These are phyloP conservation scores for Phytopythium chamaehyphon DNA, from an alignment of 352 stramenopile genomes.

Conservation along the genomic window DNA sequence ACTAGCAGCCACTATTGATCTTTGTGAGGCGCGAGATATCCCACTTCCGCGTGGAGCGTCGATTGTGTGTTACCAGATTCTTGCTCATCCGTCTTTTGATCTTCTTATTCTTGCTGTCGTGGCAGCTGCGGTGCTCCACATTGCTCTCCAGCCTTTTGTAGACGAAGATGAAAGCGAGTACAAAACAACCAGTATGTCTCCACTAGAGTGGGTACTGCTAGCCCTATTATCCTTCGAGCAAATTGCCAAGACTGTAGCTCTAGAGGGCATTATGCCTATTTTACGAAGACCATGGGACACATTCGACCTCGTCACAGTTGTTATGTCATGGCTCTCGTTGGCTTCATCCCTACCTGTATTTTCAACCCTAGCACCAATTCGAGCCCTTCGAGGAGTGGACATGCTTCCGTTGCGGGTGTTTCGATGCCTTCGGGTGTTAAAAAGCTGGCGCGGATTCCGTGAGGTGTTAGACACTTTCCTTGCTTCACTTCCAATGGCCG, in stretches of 20 bases:
- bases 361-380: background rate
- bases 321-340: slow-evolving; percentile 60
- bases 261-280: slow-evolving; percentile 60
- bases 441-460: slow-evolving; percentile 71
- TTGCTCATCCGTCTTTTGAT: slow-evolving; percentile 71
- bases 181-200: slow-evolving; percentile 46
- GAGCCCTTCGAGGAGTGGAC: slow-evolving; percentile 53
- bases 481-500: slow-evolving; percentile 61
- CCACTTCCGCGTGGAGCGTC: slow-evolving; percentile 36
- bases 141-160: slow-evolving; percentile 62
- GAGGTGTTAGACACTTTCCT: slow-evolving; percentile 80
- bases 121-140: slow-evolving; percentile 58
- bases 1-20: slow-evolving; percentile 36
- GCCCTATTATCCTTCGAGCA: slow-evolving; percentile 69
- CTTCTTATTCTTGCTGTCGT: slow-evolving; percentile 65
- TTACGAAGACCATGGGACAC: slow-evolving; percentile 64
- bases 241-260: slow-evolving; percentile 47
- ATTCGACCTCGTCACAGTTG: slow-evolving; percentile 60
- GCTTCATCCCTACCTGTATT: slow-evolving; percentile 19
- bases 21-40: slow-evolving; percentile 39
- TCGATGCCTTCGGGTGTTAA: slow-evolving; percentile 61
- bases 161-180: slow-evolving; percentile 33
- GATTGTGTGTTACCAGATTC: slow-evolving; percentile 62
- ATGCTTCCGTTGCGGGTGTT: slow-evolving; percentile 74
- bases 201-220: slow-evolving; percentile 55